Evolutionary conservation across 371 early-diverging fungal genomes (phyloP), one percentile per base, ranked within the genome.

Genomic region (Lichtheimia corymbifera): DNA sequence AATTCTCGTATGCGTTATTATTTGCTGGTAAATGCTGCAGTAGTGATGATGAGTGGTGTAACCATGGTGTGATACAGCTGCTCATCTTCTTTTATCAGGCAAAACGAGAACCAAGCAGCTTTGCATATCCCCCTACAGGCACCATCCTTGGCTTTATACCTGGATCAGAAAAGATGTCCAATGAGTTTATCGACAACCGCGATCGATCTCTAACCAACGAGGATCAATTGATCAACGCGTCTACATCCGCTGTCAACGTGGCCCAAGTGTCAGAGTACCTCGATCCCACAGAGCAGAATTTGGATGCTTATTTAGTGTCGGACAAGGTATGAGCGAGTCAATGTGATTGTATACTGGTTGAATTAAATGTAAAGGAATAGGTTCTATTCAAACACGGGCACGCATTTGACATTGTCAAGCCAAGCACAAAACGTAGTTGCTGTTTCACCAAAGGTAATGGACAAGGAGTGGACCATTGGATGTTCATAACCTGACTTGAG

Each of bases 381-480:
- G 70, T 81, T 0, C 68, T 89, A 11, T 63, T 82, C 7, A 89
- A 86, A 56, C 82, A 88, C 44, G 82, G 84, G 4, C 75, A 83
- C 40, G 79, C 85, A 13, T 83, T 89, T 74, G 94, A 93, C 69
- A 88, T 93, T 41, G 90, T 92, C 7, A 88, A 87, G 44, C 83
- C 84, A 4, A 65, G 70, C 20, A 80, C 77, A 9, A 77, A 65
- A 27, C 78, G 90, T 25, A 86, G 91, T 25, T 92, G 91, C 58
- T 94, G 94, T 66, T 94, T 94, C 66, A 94, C 94, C 12, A 94
- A 94, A 72, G 90, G 84, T 74, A 50, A 18, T 50, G n/a, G 22
- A 56, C 20, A 30, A 50, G 41, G 40, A 47, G 24, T 45, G 22
- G 22, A 17, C n/a, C 27, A 55, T 35, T 28, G 28, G 0, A 28